Evolutionary conservation across 2,329 filamentous ascomycete genomes (phyloP).

Genomic region (Anisogramma anomala): DNA sequence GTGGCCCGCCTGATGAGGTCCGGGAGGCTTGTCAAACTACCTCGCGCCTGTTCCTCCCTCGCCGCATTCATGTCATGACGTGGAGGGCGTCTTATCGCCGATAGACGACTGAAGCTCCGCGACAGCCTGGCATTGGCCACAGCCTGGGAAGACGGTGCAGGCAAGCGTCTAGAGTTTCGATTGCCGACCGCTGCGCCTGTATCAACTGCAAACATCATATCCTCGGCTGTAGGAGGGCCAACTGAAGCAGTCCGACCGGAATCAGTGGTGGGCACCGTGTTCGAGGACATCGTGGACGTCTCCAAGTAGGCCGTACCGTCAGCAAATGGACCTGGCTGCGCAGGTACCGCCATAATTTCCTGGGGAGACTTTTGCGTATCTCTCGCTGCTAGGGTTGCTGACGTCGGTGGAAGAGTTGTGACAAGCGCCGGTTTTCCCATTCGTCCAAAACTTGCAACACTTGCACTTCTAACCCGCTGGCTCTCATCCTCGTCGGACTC

Average conservation of each 20-base stretch:
- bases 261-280: slow-evolving; percentile 26
- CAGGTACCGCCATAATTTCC: slow-evolving; percentile 27
- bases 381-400: slow-evolving; percentile 14
- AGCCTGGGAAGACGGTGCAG: slow-evolving; percentile 18
- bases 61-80: slow-evolving; percentile 74
- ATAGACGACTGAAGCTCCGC: slow-evolving; percentile 34
- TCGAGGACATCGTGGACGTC: slow-evolving; percentile 35
- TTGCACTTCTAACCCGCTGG: slow-evolving; percentile 48
- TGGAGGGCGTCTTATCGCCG: slow-evolving; percentile 54
- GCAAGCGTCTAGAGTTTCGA: slow-evolving; percentile 19
- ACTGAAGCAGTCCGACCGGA: slow-evolving; percentile 15
- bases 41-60: slow-evolving; percentile 67
- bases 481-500: slow-evolving; percentile 42
- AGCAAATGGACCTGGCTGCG: slow-evolving; percentile 28
- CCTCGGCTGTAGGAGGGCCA: slow-evolving; percentile 29
- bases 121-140: slow-evolving; percentile 13
- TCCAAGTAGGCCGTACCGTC: slow-evolving; percentile 37
- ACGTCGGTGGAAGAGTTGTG: slow-evolving; percentile 18
- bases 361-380: slow-evolving; percentile 19
- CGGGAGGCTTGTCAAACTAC: slow-evolving; percentile 81
- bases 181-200: slow-evolving; percentile 36
- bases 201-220: slow-evolving; percentile 39
- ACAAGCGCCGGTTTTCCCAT: slow-evolving; percentile 47
- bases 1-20: slow-evolving; percentile 87
- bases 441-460: slow-evolving; percentile 50